These are phyloP conservation scores for Crucibulum laeve DNA, from an alignment of 768 basidiomycete genomes.

Conservation along the genomic window DNA sequence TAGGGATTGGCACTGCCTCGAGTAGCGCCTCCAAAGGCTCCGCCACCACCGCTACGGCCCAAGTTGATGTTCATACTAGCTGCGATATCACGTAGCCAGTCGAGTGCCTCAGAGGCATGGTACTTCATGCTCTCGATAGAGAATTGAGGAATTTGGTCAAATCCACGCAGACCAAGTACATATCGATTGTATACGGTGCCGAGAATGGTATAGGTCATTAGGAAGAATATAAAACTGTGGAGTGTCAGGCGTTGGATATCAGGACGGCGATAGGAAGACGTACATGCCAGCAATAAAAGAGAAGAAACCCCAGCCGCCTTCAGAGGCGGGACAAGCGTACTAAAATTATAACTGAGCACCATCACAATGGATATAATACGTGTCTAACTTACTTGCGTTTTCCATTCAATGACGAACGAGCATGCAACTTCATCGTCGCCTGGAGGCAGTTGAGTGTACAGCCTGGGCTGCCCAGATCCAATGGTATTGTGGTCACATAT, in stretches of 20 bases:
- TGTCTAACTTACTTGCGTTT: slow-evolving; percentile 55
- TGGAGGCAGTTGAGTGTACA: slow-evolving; percentile 69
- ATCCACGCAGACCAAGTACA: slow-evolving; percentile 65
- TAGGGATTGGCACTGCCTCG: slow-evolving; percentile 28
- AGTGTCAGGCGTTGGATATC: background rate
- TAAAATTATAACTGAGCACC: slow-evolving; percentile 17
- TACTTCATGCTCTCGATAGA: slow-evolving; percentile 47
- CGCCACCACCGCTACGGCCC: slow-evolving; percentile 15
- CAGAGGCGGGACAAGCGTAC: slow-evolving; percentile 72
- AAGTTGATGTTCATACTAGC: slow-evolving; percentile 12
- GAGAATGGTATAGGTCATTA: slow-evolving; percentile 62
- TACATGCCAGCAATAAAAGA: slow-evolving; percentile 57
- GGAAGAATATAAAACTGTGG: slow-evolving; percentile 47
- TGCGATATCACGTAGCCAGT: slow-evolving; percentile 37
- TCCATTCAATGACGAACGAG: slow-evolving; percentile 81
- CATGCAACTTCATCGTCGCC: slow-evolving; percentile 62
- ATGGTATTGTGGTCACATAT: slow-evolving; percentile 68
- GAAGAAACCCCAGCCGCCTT: slow-evolving; percentile 51
- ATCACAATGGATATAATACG: background rate
- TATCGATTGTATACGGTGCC: slow-evolving; percentile 77
- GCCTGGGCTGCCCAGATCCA: slow-evolving; percentile 44
- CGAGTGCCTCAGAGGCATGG: slow-evolving; percentile 36
- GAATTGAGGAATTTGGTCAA: slow-evolving; percentile 71
- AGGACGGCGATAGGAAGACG: slow-evolving; percentile 20
- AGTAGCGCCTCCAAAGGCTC: slow-evolving; percentile 7